Base-by-base conservation (phyloP, 345 rosid genomes). In the Pseudoturritis turrita region DNA sequence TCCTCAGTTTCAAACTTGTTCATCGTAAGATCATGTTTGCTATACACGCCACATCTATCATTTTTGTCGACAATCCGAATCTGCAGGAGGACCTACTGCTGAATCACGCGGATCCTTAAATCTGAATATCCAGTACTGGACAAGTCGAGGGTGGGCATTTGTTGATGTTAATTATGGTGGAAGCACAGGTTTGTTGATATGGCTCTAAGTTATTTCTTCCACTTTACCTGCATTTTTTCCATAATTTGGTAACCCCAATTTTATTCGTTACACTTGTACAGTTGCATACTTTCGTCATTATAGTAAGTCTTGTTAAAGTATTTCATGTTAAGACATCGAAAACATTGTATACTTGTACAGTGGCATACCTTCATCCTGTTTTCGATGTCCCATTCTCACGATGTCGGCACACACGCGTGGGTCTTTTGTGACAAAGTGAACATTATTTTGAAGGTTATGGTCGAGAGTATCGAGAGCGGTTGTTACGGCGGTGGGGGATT, bases 111-210 rank as follows among this genome's bases (percentile, higher is more conserved):
- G 96, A 71, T 81, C 77, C 33, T 77, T 94, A 78, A 83, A 88
- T 76, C 77, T 85, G 54, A 87, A 87, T 71, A 75, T 88, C 79
- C 99, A 95, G 75, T 95, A 85, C 78, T 95, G 96, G 96, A 95
- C 99, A 15, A 95, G 96, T 78, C 83, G 99, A 58, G 99, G 99
- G 60, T 95, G 99, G 99, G 97, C 97, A 43, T 77, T 86, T 68
- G 97, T 88, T 71, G 99, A 91, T 81, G 97, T 95, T 55, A 95
- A 91, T 68, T 95, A 91, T 61, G 99, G 97, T 70, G 99, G 97
- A 85, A 95, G 99, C 93, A 89, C 97, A 62, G 99, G 99, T 95
- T 75, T 68, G 91, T 86, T 57, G 9, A 37, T 33, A 33, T 56
- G 33, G 12, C 55, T 35, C 23, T 53, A 72, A 52, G 17, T 9